Evolutionary conservation across 2,329 filamentous ascomycete species (phyloP), one percentile per base, ranked within the genome.

Genomic region (Stagonosporopsis cucurbitacearum): DNA sequence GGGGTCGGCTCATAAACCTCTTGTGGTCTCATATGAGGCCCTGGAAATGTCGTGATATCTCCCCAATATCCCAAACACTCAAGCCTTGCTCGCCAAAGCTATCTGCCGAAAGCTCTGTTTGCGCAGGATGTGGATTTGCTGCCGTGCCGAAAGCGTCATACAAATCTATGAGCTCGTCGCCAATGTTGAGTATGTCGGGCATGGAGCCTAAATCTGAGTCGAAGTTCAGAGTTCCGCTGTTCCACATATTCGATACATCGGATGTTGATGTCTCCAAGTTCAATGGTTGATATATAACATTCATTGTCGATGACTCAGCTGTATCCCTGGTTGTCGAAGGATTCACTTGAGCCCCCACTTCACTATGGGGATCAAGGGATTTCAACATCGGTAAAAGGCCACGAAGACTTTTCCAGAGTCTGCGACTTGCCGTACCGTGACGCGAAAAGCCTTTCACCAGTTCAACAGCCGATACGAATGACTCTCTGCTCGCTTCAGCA

Each of bases 351-450:
- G 8, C 4, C 11, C 30, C 48, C 12, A 41, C n/a, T 15, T 56
- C 47, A 6, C 42, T 32, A 8, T 51, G 53, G 15, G 37, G 39
- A 4, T 55, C 52, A 8, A 66, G 39, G 1, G 64, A 63, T 20
- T 55, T 59, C 1, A 66, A 41, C 8, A 60, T 51, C 2, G 64
- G 64, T n/a, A 66, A 17, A 4, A 66, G 45, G 13, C 62, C 62
- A 3, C 59, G 58, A 33, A 66, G 57, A 35, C 58, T 66, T 41
- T 60, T 63, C 64, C 64, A 66, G 15, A 66, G 51, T 19, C 62
- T 59, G 11, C 54, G 58, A 51, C 62, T 65, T 17, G 64, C 62
- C 1, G 52, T 62, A 11, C 62, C 57, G 20, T 62, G 54, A 11
- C 50, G 54, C 17, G 64, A 65, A 17, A 66, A 64, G 4, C 62